Base-by-base conservation (phyloP, 1,284 basidiomycete species). In the Sanghuangporus sanghuang region DNA sequence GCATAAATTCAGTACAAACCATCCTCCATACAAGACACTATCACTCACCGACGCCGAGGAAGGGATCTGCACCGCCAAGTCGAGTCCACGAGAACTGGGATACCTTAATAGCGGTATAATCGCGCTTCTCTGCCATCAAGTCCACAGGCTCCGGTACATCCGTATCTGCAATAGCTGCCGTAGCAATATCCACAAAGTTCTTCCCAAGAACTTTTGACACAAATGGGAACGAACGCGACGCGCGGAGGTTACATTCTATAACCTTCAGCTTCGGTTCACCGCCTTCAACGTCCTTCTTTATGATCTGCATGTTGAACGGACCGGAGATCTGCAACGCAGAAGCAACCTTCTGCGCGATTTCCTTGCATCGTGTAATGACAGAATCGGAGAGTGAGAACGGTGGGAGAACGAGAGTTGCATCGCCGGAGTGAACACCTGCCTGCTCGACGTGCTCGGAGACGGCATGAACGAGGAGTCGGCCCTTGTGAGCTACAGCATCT, bases 231-330 rank as follows among this genome's bases (percentile, higher is more conserved):
- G 94, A 97, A 52, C 97, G 89, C 53, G 95, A 97, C 32, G 97
- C 97, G 69, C 97, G 93, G 60, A 99, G 81, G 78, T 99, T 99
- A 78, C 97, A 99, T 78, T 99, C 96, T 68, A 99, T 99, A 68
- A 99, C 96, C 82, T 98, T 99, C 71, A 99, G 85, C 65, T 85
- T 81, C 7, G 90, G 81, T 62, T 89, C 81, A 64, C 85, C 79
- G 58, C 81, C 83, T 35, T 74, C 71, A 12, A 76, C 77, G 32
- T 78, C 79, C 77, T 96, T 95, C 73, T 92, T 88, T 78, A 99
- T 99, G 75, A 99, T 86, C 78, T 99, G 97, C 95, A 99, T 99
- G 78, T 99, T 99, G 87, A 89, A 99, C 6, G 97, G 97, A 40
- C 97, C 96, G 35, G 94, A 96, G 66, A 99, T 98, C 72, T 98